These are phyloP conservation scores for Cordyceps pruinosa DNA, from an alignment of 2,329 filamentous ascomycete genomes.

Conservation along the genomic window DNA sequence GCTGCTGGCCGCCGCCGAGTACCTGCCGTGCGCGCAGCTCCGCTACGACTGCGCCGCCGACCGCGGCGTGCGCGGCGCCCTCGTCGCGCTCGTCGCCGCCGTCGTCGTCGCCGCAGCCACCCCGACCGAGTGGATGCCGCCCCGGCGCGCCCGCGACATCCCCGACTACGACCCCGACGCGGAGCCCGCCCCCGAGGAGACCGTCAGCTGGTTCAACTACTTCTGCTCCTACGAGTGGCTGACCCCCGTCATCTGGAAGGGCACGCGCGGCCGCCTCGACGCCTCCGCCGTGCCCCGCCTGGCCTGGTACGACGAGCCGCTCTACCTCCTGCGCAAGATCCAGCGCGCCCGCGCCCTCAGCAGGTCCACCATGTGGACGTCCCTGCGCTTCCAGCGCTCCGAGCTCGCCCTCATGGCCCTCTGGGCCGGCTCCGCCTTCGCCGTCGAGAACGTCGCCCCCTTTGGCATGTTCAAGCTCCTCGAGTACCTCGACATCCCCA, in stretches of 20 bases:
- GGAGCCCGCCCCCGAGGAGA: conserved; percentile 44
- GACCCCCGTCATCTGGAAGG: conserved; percentile 29
- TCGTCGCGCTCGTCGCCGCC: conserved; percentile 31
- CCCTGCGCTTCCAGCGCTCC: conserved; percentile 34
- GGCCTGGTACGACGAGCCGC: conserved; percentile 50
- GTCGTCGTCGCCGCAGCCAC: conserved; percentile 36
- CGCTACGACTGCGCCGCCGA: conserved; percentile 25
- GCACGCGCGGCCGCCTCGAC: conserved; percentile 36
- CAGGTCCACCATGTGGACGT: conserved; percentile 38
- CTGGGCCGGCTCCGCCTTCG: conserved; percentile 32
- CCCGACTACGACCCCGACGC: conserved; percentile 28
- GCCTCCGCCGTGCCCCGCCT: conserved; percentile 41
- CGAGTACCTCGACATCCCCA: conserved; percentile 41
- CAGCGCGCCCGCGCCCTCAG: conserved; percentile 36
- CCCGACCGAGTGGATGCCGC: conserved; percentile 44
- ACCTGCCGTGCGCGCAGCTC: conserved; percentile 38
- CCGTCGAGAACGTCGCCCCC: conserved; percentile 44
- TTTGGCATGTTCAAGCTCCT: conserved; percentile 49
- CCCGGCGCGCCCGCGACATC: conserved; percentile 32
- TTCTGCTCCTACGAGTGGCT: conserved; percentile 38
- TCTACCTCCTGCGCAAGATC: conserved; percentile 38
- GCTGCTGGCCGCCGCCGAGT: conserved; percentile 29
- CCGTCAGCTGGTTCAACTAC: conserved; percentile 46
- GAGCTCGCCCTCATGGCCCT: conserved; percentile 40
- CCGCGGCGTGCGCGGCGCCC: conserved; percentile 26